Conservation (phyloP, 306 rosid genomes). For the Amphicarpaea edgeworthii region DNA sequence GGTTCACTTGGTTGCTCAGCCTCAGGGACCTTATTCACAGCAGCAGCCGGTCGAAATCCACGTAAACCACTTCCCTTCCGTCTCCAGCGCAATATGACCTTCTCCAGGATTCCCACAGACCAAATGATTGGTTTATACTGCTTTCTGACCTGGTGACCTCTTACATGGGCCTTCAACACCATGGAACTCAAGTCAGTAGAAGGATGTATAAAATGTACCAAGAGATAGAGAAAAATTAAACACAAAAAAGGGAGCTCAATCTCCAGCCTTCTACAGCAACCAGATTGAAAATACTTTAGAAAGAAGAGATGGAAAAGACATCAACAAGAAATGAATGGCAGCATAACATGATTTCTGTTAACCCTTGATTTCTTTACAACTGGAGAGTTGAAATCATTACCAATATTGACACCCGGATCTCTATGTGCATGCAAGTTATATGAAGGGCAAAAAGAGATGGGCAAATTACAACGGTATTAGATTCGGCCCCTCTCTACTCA, state of each 20-base stretch:
- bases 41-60: constrained; percentile 68
- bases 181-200: constrained; percentile 53
- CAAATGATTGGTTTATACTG: constrained; percentile 68
- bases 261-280: constrained; percentile 8
- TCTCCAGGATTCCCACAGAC: constrained; percentile 93
- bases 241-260: not conserved
- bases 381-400: not conserved
- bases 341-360: not conserved
- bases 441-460: constrained; percentile 9
- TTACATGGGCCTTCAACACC: constrained; percentile 79
- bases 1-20: constrained; percentile 39
- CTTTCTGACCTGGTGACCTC: constrained; percentile 96
- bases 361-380: constrained; percentile 6
- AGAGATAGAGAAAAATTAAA: not conserved
- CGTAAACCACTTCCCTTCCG: constrained; percentile 89
- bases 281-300: not conserved
- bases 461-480: not conserved
- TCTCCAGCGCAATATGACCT: constrained; percentile 90
- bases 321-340: not conserved
- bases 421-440: constrained; percentile 5
- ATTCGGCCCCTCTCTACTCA: not conserved
- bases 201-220: constrained; percentile 23
- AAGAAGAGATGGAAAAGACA: not conserved
- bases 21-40: constrained; percentile 49
- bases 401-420: constrained; percentile 5